Conservation (phyloP, 2,329 filamentous ascomycete species). For the Colletotrichum salicis region DNA sequence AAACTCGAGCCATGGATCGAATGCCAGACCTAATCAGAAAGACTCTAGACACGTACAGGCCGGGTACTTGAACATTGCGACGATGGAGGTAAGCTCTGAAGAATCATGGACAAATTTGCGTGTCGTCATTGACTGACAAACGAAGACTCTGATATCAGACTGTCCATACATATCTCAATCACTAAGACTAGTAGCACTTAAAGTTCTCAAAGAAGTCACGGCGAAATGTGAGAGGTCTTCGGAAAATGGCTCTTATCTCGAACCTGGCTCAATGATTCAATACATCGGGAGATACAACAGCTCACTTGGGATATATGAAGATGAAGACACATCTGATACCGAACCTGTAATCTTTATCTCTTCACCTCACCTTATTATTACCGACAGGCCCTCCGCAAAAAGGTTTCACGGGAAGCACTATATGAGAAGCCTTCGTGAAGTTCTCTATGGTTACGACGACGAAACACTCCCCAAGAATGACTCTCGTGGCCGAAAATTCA, state of each 20-base stretch:
- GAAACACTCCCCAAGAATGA: not conserved
- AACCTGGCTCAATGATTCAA: slow-evolving; percentile 9
- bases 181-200: slow-evolving; percentile 2
- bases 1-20: not conserved
- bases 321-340: slow-evolving; percentile 6
- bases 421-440: slow-evolving; percentile 2
- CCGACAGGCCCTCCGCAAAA: not conserved
- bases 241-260: not conserved
- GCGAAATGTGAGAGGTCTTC: not conserved
- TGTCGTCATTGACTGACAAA: not conserved
- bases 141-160: not conserved
- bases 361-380: not conserved
- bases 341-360: slow-evolving; percentile 12
- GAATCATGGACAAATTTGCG: not conserved
- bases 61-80: not conserved
- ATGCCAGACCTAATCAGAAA: not conserved
- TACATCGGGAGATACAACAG: slow-evolving; percentile 13
- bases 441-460: slow-evolving; percentile 16
- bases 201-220: slow-evolving; percentile 3
- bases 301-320: not conserved
- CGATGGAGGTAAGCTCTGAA: not conserved
- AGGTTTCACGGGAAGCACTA: not conserved
- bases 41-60: not conserved
- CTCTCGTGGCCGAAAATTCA: not conserved
- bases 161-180: slow-evolving; percentile 4